Percentiles rank a stretch among this genome's conserved stretches.
Conservation (phyloP, 2,329 filamentous ascomycete species). For the Penicillium aurantiogriseum region DNA sequence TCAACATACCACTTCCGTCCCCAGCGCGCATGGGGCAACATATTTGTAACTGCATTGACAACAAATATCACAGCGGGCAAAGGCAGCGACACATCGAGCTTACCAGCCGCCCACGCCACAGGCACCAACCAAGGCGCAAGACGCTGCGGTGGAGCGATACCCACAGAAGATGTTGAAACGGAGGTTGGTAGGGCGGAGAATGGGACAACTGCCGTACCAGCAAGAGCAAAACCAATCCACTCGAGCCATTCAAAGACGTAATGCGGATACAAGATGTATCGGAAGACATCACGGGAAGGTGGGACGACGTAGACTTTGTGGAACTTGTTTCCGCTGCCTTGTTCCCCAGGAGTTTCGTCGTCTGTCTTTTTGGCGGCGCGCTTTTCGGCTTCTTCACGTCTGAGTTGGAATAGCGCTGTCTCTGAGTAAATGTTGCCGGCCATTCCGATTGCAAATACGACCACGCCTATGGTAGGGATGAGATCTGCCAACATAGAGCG, state of each 20-base stretch:
- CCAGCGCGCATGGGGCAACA: conserved; percentile 80
- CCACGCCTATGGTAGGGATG: conserved; percentile 62
- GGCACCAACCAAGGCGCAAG: conserved; percentile 41
- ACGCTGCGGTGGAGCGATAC: conserved; percentile 24
- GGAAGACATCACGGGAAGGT: conserved; percentile 77
- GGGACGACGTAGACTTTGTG: conserved; percentile 84
- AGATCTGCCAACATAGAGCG: conserved; percentile 19
- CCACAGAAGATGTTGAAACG: neutral
- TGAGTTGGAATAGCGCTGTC: conserved; percentile 82
- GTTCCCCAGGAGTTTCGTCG: conserved; percentile 29
- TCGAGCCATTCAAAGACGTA: conserved; percentile 97
- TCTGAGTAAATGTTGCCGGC: conserved; percentile 84
- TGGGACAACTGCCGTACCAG: conserved; percentile 40
- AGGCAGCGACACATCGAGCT: conserved; percentile 51
- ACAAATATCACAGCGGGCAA: conserved; percentile 77
- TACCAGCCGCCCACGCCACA: conserved; percentile 28
- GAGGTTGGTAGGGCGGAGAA: conserved; percentile 5
- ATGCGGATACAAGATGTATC: conserved; percentile 81
- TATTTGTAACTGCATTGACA: conserved; percentile 82
- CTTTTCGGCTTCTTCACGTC: conserved; percentile 61
- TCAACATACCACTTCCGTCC: conserved; percentile 84
- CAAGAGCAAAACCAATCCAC: conserved; percentile 84
- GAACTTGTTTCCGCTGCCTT: conserved; percentile 50
- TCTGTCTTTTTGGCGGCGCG: conserved; percentile 55
- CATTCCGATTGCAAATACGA: conserved; percentile 74